These are phyloP conservation scores for Mortierella sp. DNA, from an alignment of 371 early-diverging fungal genomes.

Conservation along the genomic window DNA sequence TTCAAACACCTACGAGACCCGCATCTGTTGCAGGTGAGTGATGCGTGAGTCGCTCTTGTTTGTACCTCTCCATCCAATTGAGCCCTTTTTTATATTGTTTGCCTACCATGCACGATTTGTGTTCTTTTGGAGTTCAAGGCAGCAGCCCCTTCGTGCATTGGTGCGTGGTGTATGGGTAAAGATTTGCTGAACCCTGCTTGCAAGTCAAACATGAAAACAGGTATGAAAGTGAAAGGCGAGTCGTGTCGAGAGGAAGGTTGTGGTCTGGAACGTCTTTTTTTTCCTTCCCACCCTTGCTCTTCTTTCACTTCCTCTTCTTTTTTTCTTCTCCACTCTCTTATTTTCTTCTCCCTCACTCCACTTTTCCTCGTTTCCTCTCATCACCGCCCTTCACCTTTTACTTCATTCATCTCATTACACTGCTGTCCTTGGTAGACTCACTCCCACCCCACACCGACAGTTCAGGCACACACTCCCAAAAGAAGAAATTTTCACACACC, in stretches of 20 bases:
- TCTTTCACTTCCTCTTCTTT: neutral
- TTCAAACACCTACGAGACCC: neutral
- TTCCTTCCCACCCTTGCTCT: neutral
- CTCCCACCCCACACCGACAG: neutral
- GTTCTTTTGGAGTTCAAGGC: neutral
- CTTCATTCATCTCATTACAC: neutral
- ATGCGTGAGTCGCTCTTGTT: neutral
- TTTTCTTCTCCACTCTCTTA: neutral
- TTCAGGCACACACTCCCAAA: neutral
- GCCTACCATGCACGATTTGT: no score
- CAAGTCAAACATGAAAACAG: no score
- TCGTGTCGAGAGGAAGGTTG: neutral
- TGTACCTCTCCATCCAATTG: neutral
- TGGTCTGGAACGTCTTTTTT: slow-evolving; percentile 2
- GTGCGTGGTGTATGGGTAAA: no score
- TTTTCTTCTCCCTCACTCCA: neutral
- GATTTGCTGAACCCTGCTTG: no score
- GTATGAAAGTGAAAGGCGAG: no score
- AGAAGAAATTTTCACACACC: slow-evolving; percentile 2
- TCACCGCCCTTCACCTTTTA: neutral
- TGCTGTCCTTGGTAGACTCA: neutral
- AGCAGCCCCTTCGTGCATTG: neutral
- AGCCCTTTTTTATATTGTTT: neutral
- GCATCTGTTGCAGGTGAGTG: neutral
- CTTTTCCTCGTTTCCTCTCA: neutral